A percentile compares a stretch with the other conserved stretches of the same genome.
These are phyloP conservation scores for Saksenaea oblongispora DNA, from an alignment of 371 early-diverging fungal genomes.

Conservation along the genomic window DNA sequence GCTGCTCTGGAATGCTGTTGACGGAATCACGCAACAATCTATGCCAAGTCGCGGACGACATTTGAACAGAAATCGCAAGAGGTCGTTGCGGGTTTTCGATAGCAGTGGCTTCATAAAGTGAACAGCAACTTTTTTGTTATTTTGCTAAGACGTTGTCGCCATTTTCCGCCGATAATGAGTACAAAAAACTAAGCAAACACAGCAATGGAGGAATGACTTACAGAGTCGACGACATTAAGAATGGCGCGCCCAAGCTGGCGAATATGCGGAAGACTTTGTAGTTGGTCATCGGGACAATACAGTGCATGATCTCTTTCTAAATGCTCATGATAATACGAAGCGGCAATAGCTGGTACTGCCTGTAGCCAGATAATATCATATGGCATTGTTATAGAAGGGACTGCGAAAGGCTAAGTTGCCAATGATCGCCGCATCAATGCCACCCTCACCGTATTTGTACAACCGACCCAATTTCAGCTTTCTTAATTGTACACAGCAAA, in stretches of 20 bases:
- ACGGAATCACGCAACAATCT: conserved; percentile 3
- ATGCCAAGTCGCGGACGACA: conserved; percentile 7
- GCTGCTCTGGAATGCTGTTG: conserved; percentile 7
- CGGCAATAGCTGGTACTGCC: conserved; percentile 14
- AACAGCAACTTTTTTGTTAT: conserved; percentile 18
- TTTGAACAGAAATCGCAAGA: conserved; percentile 13
- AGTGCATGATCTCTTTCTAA: conserved; percentile 10
- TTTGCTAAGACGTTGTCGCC: not conserved
- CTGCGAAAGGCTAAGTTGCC: too few relatives aligned
- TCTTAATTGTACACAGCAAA: too few relatives aligned
- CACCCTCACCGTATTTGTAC: too few relatives aligned
- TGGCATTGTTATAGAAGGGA: not conserved
- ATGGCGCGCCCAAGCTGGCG: conserved; percentile 14
- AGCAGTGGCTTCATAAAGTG: conserved; percentile 16
- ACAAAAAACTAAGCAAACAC: not conserved
- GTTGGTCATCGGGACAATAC: conserved; percentile 16
- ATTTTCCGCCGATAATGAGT: not conserved
- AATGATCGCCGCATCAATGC: too few relatives aligned
- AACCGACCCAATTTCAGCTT: too few relatives aligned
- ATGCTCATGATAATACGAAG: conserved; percentile 13
- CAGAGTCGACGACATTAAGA: conserved; percentile 11
- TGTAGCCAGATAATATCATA: not conserved
- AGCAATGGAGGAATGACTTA: not conserved
- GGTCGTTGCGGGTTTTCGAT: conserved; percentile 5
- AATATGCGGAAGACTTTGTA: not conserved